Conservation (phyloP, 2,329 filamentous ascomycete species). For the Alternaria infectoria region DNA sequence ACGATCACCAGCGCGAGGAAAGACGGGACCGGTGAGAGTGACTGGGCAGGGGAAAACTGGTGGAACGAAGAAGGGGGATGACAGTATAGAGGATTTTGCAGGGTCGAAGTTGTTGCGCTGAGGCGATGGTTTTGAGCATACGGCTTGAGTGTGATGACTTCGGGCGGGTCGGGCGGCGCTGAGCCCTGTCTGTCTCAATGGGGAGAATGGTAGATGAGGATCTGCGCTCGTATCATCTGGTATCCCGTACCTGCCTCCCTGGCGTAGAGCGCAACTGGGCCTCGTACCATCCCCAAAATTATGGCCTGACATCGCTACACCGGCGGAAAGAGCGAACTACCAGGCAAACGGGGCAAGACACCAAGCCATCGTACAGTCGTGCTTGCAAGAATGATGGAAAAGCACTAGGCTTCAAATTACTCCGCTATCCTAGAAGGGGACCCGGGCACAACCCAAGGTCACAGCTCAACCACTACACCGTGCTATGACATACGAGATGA, state of each 20-base stretch:
- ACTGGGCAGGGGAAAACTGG: slow-evolving; percentile 19
- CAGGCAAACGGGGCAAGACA: background rate
- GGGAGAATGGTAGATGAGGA: background rate
- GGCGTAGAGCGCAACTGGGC: background rate
- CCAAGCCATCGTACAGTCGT: background rate
- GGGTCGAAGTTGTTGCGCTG: slow-evolving; percentile 36
- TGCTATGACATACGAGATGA: slow-evolving; percentile 41
- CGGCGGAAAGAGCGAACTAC: background rate
- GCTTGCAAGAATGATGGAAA: slow-evolving; percentile 7
- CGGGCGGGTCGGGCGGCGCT: background rate
- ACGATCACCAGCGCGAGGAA: slow-evolving; percentile 7
- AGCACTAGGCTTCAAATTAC: slow-evolving; percentile 28
- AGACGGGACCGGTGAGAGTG: slow-evolving; percentile 23
- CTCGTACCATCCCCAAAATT: background rate
- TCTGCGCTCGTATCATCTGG: background rate
- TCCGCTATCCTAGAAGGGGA: slow-evolving; percentile 34
- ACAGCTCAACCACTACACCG: slow-evolving; percentile 30
- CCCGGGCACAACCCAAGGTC: slow-evolving; percentile 20
- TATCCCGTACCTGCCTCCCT: background rate
- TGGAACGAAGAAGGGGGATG: slow-evolving; percentile 28
- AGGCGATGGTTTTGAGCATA: background rate
- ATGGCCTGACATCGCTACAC: background rate
- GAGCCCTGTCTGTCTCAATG: background rate
- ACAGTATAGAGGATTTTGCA: slow-evolving; percentile 44
- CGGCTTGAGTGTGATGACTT: background rate